These are phyloP conservation scores for Fibroporia radiculosa DNA, from an alignment of 768 basidiomycete genomes.

Conservation along the genomic window DNA sequence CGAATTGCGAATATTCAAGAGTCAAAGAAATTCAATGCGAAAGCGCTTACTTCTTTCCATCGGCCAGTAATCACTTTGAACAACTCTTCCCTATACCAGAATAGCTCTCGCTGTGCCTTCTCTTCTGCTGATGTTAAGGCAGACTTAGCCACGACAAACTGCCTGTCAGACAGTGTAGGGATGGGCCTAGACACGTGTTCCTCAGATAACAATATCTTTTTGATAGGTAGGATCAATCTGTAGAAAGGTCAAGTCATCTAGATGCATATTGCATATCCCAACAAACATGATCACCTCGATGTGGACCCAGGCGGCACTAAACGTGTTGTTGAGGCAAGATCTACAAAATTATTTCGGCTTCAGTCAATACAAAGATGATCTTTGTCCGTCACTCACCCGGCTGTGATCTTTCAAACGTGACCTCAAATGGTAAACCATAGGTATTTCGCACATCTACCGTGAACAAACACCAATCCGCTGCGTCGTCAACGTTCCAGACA, in stretches of 20 bases:
- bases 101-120: conserved; percentile 65
- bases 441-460: conserved; percentile 87
- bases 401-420: conserved; percentile 62
- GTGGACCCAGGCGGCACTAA: conserved; percentile 86
- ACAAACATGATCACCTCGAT: conserved; percentile 45
- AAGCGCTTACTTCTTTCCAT: conserved; percentile 76
- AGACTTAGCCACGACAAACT: conserved; percentile 82
- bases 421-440: conserved; percentile 87
- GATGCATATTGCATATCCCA: background rate
- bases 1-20: background rate
- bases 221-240: conserved; percentile 66
- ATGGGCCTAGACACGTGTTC: conserved; percentile 58
- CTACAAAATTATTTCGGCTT: background rate
- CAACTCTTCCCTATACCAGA: conserved; percentile 94
- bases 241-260: too few species aligned
- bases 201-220: conserved; percentile 56
- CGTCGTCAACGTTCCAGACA: conserved; percentile 37
- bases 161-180: conserved; percentile 79
- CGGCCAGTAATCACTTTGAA: conserved; percentile 57
- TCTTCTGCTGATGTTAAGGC: conserved; percentile 53
- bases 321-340: conserved; percentile 34
- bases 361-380: background rate
- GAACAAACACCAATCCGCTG: conserved; percentile 77
- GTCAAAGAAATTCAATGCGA: background rate
- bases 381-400: conserved; percentile 34